Evolutionary conservation across 306 rosid species (phyloP).

Genomic region (Phaseolus lunatus): DNA sequence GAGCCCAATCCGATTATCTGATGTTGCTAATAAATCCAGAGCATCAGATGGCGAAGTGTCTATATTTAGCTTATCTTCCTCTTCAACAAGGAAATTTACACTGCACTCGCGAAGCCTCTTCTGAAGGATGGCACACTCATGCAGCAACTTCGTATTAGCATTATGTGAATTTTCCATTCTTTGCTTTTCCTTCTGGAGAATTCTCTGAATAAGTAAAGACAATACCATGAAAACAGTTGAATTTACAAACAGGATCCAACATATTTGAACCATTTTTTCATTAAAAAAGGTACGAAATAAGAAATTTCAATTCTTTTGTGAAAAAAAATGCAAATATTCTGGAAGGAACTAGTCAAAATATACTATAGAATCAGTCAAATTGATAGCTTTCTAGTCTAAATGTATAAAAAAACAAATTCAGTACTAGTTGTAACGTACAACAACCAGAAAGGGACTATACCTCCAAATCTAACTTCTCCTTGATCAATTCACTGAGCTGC

Average conservation of each 20-base stretch:
- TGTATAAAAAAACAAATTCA: slow-evolving; percentile 6
- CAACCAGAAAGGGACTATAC: slow-evolving; percentile 55
- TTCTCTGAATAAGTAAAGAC: slow-evolving; percentile 57
- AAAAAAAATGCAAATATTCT: neutral
- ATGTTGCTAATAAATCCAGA: slow-evolving; percentile 77
- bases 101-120: slow-evolving; percentile 85
- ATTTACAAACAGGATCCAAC: slow-evolving; percentile 25
- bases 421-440: slow-evolving; percentile 37
- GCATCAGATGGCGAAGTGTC: slow-evolving; percentile 85
- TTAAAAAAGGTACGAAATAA: slow-evolving; percentile 5
- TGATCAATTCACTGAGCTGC: slow-evolving; percentile 71
- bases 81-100: slow-evolving; percentile 85
- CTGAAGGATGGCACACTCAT: slow-evolving; percentile 83
- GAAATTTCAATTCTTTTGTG: neutral
- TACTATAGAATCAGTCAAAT: slow-evolving; percentile 30
- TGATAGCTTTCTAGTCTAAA: slow-evolving; percentile 34
- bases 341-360: slow-evolving; percentile 3
- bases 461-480: slow-evolving; percentile 87
- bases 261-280: neutral
- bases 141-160: slow-evolving; percentile 78
- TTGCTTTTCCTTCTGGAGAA: slow-evolving; percentile 74
- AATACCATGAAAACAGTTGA: slow-evolving; percentile 39
- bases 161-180: slow-evolving; percentile 59
- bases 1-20: slow-evolving; percentile 89
- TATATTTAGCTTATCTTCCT: slow-evolving; percentile 78